A percentile compares a stretch with the other conserved stretches of the same genome.
Conservation (phyloP, 352 stramenopile species). For the Globisporangium ultimum region DNA sequence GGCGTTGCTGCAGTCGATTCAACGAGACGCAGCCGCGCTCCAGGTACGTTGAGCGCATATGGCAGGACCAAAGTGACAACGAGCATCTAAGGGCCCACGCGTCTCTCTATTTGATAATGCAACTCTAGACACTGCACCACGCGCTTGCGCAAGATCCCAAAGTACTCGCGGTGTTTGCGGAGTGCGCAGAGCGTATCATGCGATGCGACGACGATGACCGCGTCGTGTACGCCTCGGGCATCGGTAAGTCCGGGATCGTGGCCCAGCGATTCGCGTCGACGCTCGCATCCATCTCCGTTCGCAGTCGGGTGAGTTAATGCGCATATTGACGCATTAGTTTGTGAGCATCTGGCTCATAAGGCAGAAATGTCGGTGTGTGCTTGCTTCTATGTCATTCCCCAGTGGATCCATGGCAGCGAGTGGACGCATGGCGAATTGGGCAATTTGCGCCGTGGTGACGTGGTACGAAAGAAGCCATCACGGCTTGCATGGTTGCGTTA, state of each 20-base stretch:
- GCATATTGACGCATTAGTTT: neutral
- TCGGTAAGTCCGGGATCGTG: slow-evolving; percentile 81
- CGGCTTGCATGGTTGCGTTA: neutral
- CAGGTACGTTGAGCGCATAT: slow-evolving; percentile 3
- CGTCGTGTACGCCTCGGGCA: slow-evolving; percentile 65
- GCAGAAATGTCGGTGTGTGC: neutral
- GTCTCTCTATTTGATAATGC: neutral
- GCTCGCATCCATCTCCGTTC: slow-evolving; percentile 67
- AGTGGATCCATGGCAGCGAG: slow-evolving; percentile 79
- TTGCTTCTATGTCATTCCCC: neutral
- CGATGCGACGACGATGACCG: slow-evolving; percentile 42
- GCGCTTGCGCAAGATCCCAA: slow-evolving; percentile 25
- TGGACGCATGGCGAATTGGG: slow-evolving; percentile 81
- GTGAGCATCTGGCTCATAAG: neutral
- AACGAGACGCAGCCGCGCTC: slow-evolving; percentile 12
- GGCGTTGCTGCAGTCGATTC: slow-evolving; percentile 16
- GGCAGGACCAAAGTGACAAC: no score
- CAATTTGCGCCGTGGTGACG: slow-evolving; percentile 51
- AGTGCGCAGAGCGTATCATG: slow-evolving; percentile 28
- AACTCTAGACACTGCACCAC: slow-evolving; percentile 33
- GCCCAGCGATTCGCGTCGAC: slow-evolving; percentile 67
- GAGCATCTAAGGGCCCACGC: no score
- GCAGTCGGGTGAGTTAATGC: slow-evolving; percentile 42
- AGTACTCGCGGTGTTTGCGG: slow-evolving; percentile 25
- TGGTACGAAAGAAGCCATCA: slow-evolving; percentile 24